Conservation (phyloP, 2,329 filamentous ascomycete species). For the Fusarium xylarioides region DNA sequence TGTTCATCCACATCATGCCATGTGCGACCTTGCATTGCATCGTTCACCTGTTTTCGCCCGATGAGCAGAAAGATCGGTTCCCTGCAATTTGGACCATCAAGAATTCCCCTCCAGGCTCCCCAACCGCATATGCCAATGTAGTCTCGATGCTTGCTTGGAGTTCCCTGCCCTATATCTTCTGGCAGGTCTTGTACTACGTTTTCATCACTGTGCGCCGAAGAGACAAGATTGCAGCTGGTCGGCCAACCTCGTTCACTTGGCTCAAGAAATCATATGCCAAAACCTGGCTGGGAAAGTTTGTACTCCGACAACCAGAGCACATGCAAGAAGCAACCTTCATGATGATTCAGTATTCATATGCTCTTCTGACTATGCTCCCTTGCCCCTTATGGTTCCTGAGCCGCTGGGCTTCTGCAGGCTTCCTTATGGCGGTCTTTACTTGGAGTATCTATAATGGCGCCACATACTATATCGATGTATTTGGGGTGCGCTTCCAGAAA, state of each 20-base stretch:
- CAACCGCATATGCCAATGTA: conserved; percentile 80
- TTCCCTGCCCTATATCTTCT: conserved; percentile 88
- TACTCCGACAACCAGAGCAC: conserved; percentile 76
- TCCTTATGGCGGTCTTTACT: conserved; percentile 83
- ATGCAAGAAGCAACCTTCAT: conserved; percentile 94
- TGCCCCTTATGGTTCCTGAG: conserved; percentile 96
- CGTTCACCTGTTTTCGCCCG: conserved; percentile 79
- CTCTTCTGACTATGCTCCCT: conserved; percentile 90
- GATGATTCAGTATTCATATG: conserved; percentile 93
- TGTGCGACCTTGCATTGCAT: conserved; percentile 93
- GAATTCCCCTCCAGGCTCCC: conserved; percentile 71
- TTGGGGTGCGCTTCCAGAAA: conserved; percentile 95
- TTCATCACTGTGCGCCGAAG: conserved; percentile 94
- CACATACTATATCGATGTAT: conserved; percentile 98
- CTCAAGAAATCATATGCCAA: conserved; percentile 90
- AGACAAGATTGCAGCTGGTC: conserved; percentile 94
- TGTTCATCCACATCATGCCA: conserved; percentile 99
- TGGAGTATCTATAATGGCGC: conserved; percentile 98
- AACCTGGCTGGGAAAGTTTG: conserved; percentile 85
- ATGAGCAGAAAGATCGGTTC: conserved; percentile 74
- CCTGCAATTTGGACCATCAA: conserved; percentile 88
- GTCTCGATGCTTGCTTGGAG: conserved; percentile 93
- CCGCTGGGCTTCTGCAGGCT: conserved; percentile 78
- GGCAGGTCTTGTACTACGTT: conserved; percentile 94
- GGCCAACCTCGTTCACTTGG: conserved; percentile 98